Evolutionary conservation across 1,139 yeast genomes (phyloP).

Genomic region (Blastobotrys aristatus): DNA sequence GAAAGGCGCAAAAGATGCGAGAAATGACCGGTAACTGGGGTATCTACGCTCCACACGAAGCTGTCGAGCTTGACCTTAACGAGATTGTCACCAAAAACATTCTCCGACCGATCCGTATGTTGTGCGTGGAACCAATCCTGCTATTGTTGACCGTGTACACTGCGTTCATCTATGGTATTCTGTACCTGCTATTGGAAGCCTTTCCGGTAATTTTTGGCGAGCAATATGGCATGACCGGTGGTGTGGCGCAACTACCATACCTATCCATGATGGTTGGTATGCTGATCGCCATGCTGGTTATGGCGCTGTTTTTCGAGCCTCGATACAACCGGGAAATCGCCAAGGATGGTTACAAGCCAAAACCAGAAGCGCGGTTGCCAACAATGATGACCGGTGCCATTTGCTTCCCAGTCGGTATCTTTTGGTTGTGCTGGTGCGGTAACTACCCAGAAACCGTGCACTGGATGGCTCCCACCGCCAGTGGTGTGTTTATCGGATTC

Average conservation of each 20-base stretch:
- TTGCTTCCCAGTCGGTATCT: constrained; percentile 66
- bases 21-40: constrained; percentile 64
- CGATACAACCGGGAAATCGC: constrained; percentile 39
- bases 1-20: constrained; percentile 44
- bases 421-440: constrained; percentile 88
- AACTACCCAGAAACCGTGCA: constrained; percentile 60
- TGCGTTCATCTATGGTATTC: constrained; percentile 78
- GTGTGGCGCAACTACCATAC: constrained; percentile 50
- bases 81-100: constrained; percentile 67
- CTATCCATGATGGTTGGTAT: constrained; percentile 43
- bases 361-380: constrained; percentile 76
- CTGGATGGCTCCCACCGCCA: constrained; percentile 82
- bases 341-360: constrained; percentile 52
- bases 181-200: constrained; percentile 75
- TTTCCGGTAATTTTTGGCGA: constrained; percentile 65
- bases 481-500: constrained; percentile 66
- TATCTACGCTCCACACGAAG: constrained; percentile 79
- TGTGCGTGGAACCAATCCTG: constrained; percentile 67
- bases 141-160: constrained; percentile 66
- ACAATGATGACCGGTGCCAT: constrained; percentile 69
- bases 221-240: constrained; percentile 46
- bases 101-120: constrained; percentile 64
- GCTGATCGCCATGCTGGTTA: constrained; percentile 17
- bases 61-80: constrained; percentile 52
- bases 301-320: constrained; percentile 34